Base-by-base conservation (phyloP, 306 rosid species). In the Prosopis cineraria region DNA sequence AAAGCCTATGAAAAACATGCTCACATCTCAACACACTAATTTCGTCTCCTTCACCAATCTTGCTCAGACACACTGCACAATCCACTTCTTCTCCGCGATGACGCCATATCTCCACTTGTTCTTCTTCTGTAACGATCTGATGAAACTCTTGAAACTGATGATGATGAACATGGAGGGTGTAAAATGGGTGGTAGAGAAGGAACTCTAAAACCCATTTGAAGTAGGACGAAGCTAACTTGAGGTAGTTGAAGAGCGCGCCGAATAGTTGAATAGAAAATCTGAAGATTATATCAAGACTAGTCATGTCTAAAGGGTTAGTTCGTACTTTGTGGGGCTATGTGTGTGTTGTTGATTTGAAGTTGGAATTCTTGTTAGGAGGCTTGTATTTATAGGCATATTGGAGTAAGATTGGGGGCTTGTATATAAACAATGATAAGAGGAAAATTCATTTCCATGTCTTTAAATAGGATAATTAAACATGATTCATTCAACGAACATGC, bases 11-110 rank as follows among this genome's bases (percentile, higher is more conserved):
- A 48, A 76, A 86, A 9, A 68, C 14, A 78, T 88, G 92, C 0
- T 59, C 53, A 47, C 95, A 90, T 33, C 82, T 83, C 31, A 88
- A 20, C 22, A 77, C 87, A 66, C 77, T 81, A n/a, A 88, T 68
- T 48, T 71, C 91, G 6, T 85, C 91, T 34, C 86, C 93, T 70
- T 82, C 85, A 7, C 52, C 74, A 11, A 90, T 72, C 73, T 74
- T 75, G 63, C 56, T 14, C 0, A 86, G 81, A 48, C 92, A 90
- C 68, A 88, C 89, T 3, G 71, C 80, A 47, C 92, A 88, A 12
- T 84, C 85, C 7, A 17, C 58, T n/a, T 76, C 53, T 76, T 74
- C 75, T 10, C 39, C 73, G 56, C 58, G 68, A 63, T 24, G 52
- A 7, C 22, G 63, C 19, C 25, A 77, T 72, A n/a, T 45, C 14